Evolutionary conservation across 2,329 filamentous ascomycete species (phyloP), one percentile per base, ranked within the genome.

Genomic region (Colletotrichum eleusines): DNA sequence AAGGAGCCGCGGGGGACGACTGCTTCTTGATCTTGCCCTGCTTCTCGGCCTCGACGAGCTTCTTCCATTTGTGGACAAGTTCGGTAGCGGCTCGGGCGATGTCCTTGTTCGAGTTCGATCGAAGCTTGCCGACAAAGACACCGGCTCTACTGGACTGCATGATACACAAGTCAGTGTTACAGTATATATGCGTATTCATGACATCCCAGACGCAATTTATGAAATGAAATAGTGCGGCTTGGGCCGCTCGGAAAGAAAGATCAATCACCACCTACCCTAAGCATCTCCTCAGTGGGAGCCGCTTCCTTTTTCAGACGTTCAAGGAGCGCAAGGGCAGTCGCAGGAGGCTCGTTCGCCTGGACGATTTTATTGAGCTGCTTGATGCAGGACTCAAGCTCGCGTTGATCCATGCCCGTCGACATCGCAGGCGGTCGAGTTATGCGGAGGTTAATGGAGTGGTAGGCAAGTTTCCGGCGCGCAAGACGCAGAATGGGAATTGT

Each of bases 41-140:
- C 80, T 90, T 90, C 77, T 89, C 87, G 60, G 84, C 84, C 76
- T 93, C 92, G 60, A 97, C 92, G 50, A 92, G 89, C 76, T 90
- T 90, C 84, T 92, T 93, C 94, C 94, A 97, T 81, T 95, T 97
- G 73, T 87, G 88, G 63, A 99, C 94, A 67, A 98, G 92, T 77
- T 95, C 93, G 71, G 88, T 87, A 4, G 96, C 94, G 53, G 93
- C 85, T 62, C 89, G 88, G 57, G 91, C 90, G 75, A 98, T 92
- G 53, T 95, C 90, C 80, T 93, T 94, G 85, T 97, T 92, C 68
- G 90, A 81, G 80, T 97, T 94, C 72, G 92, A 82, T 64, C 90
- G 87, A 61, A 91, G 89, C 80, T 94, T 95, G 80, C 95, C 95
- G 73, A 98, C 93, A 61, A 92, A 90, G 74, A 97, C 91, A 76